Evolutionary conservation across 441 rosid species (phyloP).

Genomic region (Populus hybrid): DNA sequence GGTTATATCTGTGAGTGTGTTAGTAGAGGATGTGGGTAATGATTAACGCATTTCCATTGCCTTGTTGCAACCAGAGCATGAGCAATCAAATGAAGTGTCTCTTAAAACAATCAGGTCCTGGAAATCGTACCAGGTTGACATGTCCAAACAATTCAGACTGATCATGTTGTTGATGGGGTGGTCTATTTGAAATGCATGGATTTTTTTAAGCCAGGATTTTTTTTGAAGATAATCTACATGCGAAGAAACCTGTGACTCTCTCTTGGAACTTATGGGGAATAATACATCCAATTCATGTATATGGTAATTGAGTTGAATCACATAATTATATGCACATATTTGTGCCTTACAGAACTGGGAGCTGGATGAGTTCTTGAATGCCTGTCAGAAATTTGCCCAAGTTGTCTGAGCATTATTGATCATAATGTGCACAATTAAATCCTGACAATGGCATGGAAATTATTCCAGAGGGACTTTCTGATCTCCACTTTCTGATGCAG

Average conservation of each 20-base stretch:
- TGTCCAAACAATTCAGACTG: neutral
- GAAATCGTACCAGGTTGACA: neutral
- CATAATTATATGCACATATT: neutral
- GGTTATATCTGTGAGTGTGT: neutral
- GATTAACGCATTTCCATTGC: neutral
- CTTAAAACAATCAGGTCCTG: neutral
- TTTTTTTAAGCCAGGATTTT: neutral
- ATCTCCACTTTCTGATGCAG: neutral
- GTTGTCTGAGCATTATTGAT: neutral
- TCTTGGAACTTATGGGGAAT: neutral
- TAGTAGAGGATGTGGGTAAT: conserved; percentile 2
- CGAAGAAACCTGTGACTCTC: neutral
- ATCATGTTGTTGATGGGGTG: neutral
- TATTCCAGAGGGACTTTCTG: neutral
- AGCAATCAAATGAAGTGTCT: neutral
- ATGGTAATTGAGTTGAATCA: neutral
- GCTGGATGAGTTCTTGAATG: neutral
- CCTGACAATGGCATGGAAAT: neutral
- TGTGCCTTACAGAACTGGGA: neutral
- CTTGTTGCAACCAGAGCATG: neutral
- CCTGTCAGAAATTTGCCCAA: neutral
- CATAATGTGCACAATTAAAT: neutral
- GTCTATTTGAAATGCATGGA: neutral
- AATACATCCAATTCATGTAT: neutral
- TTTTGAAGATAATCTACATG: neutral